Conservation (phyloP, 169 alveolate species). For the Plasmodium inui region DNA sequence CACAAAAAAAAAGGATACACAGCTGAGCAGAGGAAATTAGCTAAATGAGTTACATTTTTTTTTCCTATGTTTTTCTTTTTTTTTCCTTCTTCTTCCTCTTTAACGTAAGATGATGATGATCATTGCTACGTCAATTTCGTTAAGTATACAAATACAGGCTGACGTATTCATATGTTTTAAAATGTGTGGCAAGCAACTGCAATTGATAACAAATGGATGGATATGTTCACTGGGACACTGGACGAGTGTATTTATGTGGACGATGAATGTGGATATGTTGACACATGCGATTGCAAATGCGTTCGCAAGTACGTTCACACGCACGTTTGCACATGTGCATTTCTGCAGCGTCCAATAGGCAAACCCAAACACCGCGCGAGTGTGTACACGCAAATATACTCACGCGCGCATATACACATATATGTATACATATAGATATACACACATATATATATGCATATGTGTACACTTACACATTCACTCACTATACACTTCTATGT, state of each 20-base stretch:
- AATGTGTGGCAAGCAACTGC: not conserved
- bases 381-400: not conserved
- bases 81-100: not conserved
- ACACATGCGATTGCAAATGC: not conserved
- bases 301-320: not conserved
- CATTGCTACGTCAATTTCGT: not conserved
- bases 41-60: not conserved
- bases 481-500: not conserved
- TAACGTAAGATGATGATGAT: constrained; percentile 10
- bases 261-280: not conserved
- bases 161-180: not conserved
- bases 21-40: not conserved
- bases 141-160: not conserved
- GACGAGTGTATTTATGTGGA: constrained; percentile 5
- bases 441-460: not conserved
- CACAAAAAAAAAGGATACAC: not conserved
- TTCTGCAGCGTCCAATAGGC: not conserved
- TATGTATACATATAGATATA: constrained; percentile 8
- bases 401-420: not conserved
- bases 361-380: not conserved
- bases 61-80: no score
- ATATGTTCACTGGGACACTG: not conserved
- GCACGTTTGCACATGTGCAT: constrained; percentile 24
- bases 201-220: not conserved
- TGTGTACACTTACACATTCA: not conserved